Conservation (phyloP, 176 grass and related monocot species). For the Guadua angustifolia region DNA sequence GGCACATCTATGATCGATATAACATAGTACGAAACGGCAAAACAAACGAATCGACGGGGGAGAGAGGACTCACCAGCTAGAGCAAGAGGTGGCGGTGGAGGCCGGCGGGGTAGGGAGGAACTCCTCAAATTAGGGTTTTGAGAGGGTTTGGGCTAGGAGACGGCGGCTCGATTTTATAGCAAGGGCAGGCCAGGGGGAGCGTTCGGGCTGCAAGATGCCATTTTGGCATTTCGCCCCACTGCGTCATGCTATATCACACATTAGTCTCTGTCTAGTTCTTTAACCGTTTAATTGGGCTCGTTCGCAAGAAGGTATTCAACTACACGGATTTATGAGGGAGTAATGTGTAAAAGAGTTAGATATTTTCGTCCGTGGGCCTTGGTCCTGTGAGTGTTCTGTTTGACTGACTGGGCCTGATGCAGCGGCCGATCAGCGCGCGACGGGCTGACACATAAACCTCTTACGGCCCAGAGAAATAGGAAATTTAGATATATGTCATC, state of each 20-base stretch:
- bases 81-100: neutral
- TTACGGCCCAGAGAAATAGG: too few species aligned
- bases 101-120: neutral
- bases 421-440: neutral
- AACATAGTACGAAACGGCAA: neutral
- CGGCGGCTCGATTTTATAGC: slow-evolving; percentile 30
- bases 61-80: neutral
- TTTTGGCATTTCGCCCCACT: neutral
- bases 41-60: neutral
- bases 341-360: neutral
- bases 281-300: neutral
- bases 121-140: slow-evolving; percentile 20
- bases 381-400: too few species aligned
- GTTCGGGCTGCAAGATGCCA: neutral
- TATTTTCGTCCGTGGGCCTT: neutral
- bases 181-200: neutral
- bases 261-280: neutral
- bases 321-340: rapidly evolving
- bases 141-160: neutral
- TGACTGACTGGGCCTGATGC: too few species aligned
- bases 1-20: neutral
- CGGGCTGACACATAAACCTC: too few species aligned
- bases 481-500: too few species aligned
- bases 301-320: neutral
- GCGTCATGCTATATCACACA: neutral